Percentiles rank a stretch among this genome's conserved stretches.
Evolutionary conservation across 768 basidiomycete genomes (phyloP).

Genomic region (Russula earlei): DNA sequence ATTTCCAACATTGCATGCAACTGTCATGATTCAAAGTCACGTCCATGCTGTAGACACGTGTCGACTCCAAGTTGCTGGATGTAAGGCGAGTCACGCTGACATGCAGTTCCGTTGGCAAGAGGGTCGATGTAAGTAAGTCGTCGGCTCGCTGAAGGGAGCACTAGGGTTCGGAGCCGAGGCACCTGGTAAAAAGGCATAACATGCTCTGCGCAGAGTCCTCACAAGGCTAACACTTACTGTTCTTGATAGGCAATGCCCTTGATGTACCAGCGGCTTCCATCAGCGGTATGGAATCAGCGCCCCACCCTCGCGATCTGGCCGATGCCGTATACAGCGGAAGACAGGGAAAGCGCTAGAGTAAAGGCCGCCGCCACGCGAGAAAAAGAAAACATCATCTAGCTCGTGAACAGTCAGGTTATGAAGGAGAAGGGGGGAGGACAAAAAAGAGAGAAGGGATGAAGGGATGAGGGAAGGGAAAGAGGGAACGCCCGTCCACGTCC

Average conservation of each 20-base stretch:
- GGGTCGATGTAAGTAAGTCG: constrained; percentile 77
- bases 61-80: constrained; percentile 73
- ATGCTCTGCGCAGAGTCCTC: not conserved
- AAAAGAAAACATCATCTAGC: constrained; percentile 24
- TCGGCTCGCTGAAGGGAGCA: constrained; percentile 53
- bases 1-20: no score
- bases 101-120: constrained; percentile 54
- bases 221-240: constrained; percentile 33
- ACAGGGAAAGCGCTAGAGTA: constrained; percentile 34
- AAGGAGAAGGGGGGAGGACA: not conserved
- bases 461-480: not conserved
- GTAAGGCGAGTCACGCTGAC: constrained; percentile 71
- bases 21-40: constrained; percentile 73
- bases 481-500: no score
- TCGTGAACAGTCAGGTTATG: constrained; percentile 4
- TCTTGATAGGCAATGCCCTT: constrained; percentile 81
- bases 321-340: constrained; percentile 54
- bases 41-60: constrained; percentile 80
- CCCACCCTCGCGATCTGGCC: constrained; percentile 60
- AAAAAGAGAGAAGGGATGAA: not conserved
- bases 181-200: not conserved
- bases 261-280: constrained; percentile 77
- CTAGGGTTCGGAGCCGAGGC: not conserved
- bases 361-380: constrained; percentile 25
- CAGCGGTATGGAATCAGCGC: constrained; percentile 70